These are phyloP conservation scores for Coelastrella sp. DNA, from an alignment of 139 green algal species.

Conservation along the genomic window DNA sequence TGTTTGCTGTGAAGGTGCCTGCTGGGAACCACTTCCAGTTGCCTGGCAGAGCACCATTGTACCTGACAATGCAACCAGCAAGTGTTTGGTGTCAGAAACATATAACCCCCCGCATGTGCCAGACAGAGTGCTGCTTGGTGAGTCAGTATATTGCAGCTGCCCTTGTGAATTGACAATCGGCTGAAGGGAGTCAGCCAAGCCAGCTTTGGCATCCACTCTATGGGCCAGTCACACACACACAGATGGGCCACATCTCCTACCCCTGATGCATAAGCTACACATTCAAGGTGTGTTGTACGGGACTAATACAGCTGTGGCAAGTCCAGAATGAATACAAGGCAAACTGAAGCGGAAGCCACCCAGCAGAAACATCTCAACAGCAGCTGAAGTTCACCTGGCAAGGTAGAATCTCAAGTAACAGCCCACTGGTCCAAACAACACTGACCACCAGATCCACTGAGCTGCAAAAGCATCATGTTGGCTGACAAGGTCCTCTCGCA, in stretches of 20 bases:
- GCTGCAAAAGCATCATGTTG: neutral
- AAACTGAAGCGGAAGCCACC: too few relatives aligned
- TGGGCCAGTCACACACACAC: too few relatives aligned
- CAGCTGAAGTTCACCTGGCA: constrained; percentile 8
- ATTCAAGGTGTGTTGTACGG: too few relatives aligned
- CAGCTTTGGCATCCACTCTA: too few relatives aligned
- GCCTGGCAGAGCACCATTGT: constrained; percentile 64
- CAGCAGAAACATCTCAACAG: too few relatives aligned
- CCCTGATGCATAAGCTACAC: too few relatives aligned
- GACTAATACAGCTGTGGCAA: too few relatives aligned
- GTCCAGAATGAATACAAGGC: too few relatives aligned
- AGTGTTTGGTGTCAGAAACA: neutral
- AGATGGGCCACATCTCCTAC: too few relatives aligned
- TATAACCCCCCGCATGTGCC: neutral
- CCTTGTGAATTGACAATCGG: too few relatives aligned
- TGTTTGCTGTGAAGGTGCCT: constrained; percentile 84
- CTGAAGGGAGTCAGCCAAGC: too few relatives aligned
- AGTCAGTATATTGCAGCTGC: too few relatives aligned
- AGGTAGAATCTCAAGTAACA: constrained; percentile 74
- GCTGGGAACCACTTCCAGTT: constrained; percentile 72
- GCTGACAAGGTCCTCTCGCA: neutral
- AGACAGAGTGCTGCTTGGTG: neutral
- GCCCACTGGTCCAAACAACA: constrained; percentile 60
- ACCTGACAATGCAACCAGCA: neutral
- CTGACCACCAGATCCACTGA: constrained; percentile 45